Percentiles rank a stretch among this genome's conserved stretches.
These are phyloP conservation scores for Lactarius pseudohatsudake DNA, from an alignment of 768 basidiomycete species.

Conservation along the genomic window DNA sequence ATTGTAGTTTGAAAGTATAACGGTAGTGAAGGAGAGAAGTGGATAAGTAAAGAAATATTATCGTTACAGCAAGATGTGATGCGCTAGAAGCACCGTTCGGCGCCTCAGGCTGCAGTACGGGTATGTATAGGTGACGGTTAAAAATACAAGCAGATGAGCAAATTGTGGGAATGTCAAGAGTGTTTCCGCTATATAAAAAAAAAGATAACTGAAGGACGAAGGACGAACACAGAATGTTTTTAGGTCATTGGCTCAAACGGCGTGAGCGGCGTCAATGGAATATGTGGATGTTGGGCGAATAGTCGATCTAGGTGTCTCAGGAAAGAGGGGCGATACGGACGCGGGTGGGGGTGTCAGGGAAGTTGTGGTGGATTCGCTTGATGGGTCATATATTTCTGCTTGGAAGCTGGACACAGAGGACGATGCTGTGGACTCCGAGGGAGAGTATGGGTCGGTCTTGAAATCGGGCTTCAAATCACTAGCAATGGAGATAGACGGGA, in stretches of 20 bases:
- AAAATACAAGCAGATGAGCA: conserved; percentile 11
- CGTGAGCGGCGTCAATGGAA: conserved; percentile 5
- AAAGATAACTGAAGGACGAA: background rate
- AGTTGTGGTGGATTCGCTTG: background rate
- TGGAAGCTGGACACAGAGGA: conserved; percentile 7
- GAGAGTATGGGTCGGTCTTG: conserved; percentile 17
- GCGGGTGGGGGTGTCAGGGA: background rate
- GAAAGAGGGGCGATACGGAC: background rate
- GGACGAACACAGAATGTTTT: background rate
- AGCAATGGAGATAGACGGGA: conserved; percentile 20
- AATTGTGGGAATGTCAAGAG: background rate
- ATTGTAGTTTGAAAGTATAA: background rate
- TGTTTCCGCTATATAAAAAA: background rate
- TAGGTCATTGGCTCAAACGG: conserved; percentile 1
- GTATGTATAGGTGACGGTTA: conserved; percentile 10
- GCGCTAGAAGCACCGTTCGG: background rate
- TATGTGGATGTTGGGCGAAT: conserved; percentile 2
- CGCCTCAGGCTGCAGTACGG: background rate
- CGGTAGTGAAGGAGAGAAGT: background rate
- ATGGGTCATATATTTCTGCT: background rate
- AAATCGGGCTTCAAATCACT: conserved; percentile 16
- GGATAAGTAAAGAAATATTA: conserved; percentile 12
- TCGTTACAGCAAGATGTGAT: conserved; percentile 8
- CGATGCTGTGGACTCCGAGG: conserved; percentile 9
- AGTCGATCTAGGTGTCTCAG: background rate